Evolutionary conservation across 495 filamentous ascomycete species (phyloP), one percentile per base, ranked within the genome.

Genomic region (Lasiosphaeria miniovina): DNA sequence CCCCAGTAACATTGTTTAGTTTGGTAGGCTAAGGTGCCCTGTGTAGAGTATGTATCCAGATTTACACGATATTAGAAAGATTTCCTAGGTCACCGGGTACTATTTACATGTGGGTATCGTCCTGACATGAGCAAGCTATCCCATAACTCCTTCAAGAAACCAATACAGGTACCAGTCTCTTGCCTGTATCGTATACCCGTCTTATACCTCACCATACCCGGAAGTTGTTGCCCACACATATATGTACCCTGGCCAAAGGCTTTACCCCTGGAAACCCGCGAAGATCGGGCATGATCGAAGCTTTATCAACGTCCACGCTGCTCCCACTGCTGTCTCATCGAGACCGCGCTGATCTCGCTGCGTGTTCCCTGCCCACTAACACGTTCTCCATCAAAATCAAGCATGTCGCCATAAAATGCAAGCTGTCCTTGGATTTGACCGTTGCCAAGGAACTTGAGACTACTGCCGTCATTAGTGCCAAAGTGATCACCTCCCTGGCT

Each of bases 361-460:
- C 71, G 51, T 40, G 65, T 76, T 1, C 55, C 63, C 52, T 71
- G 63, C 4, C 67, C 65, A 7, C 48, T 32, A 0, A 65, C 1
- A 4, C 69, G 49, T 0, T 15, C 1, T 9, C 63, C 72, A 1
- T 62, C 46, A 43, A 77, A 74, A 7, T 55, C n/a, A 2, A 65
- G 3, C 59, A 59, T 24, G 3, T 62, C 45, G 7, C 46, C 11
- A 38, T 64, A 61, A 14, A 58, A 67, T 6, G 60, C 59, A 35
- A 75, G 33, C 49, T 48, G 9, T 17, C 65, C 73, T 6, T 68
- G 55, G 24, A 77, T 61, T 8, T 33, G 17, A 0, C 72, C 74
- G 45, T 60, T 59, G 12, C 73, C 72, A 2, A 71, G 45, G 43
- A 77, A 75, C 43, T 34, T 59, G 1, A 74, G 45, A 49, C 45